Evolutionary conservation across 768 basidiomycete species (phyloP), one percentile per base, ranked within the genome.

Genomic region (Pleurotus cornucopiae): DNA sequence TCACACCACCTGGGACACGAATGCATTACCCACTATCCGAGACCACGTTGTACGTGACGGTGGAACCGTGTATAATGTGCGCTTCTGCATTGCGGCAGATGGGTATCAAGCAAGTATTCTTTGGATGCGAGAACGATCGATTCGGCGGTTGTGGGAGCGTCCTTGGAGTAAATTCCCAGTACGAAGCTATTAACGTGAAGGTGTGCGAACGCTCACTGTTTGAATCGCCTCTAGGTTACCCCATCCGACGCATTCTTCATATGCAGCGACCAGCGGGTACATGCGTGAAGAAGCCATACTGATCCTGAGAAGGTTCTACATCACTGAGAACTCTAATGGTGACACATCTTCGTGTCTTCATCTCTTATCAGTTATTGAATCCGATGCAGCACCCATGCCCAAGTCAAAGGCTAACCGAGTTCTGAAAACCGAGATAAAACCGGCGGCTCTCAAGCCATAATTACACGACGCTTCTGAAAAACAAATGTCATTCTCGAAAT

Each of bases 11-110:
- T 34, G 58, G 68, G n/a, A 51, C 69, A 0, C 37, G 51, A n/a
- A 16, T 23, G 16, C 64, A 68, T 44, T 83, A 90, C 57, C 91
- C 91, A 4, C 79, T 99, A 14, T 77, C 79, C 0, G 76, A 82
- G 7, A 95, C 92, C 18, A 90, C 84, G 2, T 83, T 98, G 25
- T 99, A 98, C 68, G 97, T 98, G 51, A 99, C 97, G 4, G 97
- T 99, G 53, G 96, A 99, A 71, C 97, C 96, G 0, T 99, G 97
- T 71, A 94, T 98, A 68, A 98, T 98, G 97, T 99, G 97, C 62
- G 93, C 94, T 11, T 94, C 92, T 20, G 97, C 96, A 9, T 79
- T 99, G 34, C 82, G 96, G 54, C 97, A 98, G 71, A 71, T 96
- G 59, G 95, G 95, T 13, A 92, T 99, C 63, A 85, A 84, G 56